Evolutionary conservation across 2,329 filamentous ascomycete species (phyloP).

Genomic region (Aspergillus sp.): DNA sequence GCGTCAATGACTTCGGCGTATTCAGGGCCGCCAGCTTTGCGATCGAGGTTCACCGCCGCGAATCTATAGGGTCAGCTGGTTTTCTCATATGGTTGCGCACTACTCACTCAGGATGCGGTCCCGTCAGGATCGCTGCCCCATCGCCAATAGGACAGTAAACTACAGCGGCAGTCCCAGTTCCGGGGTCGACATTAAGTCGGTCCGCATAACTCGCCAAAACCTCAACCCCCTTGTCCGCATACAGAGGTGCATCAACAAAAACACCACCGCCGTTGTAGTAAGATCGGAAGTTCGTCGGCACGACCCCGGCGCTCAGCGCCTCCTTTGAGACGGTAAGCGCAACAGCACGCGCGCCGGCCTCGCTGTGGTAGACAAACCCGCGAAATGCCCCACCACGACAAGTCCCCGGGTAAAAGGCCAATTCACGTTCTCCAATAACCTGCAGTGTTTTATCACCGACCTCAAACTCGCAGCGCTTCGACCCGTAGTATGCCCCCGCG

Average conservation of each 20-base stretch:
- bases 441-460: constrained; percentile 79
- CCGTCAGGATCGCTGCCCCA: constrained; percentile 78
- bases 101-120: constrained; percentile 87
- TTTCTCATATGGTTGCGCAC: constrained; percentile 9
- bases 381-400: constrained; percentile 86
- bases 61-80: constrained; percentile 63
- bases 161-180: constrained; percentile 74
- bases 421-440: constrained; percentile 81
- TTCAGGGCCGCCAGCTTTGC: constrained; percentile 66
- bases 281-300: constrained; percentile 68
- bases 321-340: constrained; percentile 67
- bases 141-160: constrained; percentile 83
- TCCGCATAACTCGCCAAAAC: constrained; percentile 81
- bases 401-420: constrained; percentile 84
- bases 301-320: constrained; percentile 57
- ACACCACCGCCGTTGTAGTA: constrained; percentile 97
- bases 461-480: constrained; percentile 84
- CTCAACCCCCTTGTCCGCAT: constrained; percentile 69
- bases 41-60: constrained; percentile 75
- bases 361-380: constrained; percentile 89
- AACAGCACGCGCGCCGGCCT: constrained; percentile 77
- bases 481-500: constrained; percentile 91
- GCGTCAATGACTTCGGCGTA: constrained; percentile 73
- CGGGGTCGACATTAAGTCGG: constrained; percentile 74
- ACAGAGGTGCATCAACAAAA: constrained; percentile 77